These are phyloP conservation scores for Echites panduratus DNA, from an alignment of 257 asterid species.

Conservation along the genomic window DNA sequence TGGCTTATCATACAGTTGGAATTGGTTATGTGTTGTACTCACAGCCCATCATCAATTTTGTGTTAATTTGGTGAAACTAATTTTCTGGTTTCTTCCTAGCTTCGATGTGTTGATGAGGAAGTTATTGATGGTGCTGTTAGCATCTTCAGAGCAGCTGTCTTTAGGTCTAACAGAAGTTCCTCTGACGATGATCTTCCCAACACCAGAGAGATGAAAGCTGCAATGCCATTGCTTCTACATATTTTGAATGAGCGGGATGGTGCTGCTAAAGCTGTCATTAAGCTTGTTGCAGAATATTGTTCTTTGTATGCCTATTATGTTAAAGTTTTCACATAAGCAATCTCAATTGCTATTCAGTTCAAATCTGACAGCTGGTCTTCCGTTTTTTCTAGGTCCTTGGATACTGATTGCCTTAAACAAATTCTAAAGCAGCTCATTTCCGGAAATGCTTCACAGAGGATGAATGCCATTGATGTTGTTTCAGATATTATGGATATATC, in stretches of 20 bases:
- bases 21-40: not conserved
- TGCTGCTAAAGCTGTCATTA: conserved; percentile 76
- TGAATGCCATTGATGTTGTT: conserved; percentile 70
- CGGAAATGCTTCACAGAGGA: conserved; percentile 51
- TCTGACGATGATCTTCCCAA: conserved; percentile 36
- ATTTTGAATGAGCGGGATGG: conserved; percentile 82
- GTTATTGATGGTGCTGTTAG: conserved; percentile 62
- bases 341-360: conserved; percentile 7
- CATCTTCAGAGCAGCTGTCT: conserved; percentile 65
- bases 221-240: conserved; percentile 50
- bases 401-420: conserved; percentile 47
- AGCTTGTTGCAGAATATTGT: conserved; percentile 82
- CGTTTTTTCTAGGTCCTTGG: conserved; percentile 58
- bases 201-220: conserved; percentile 48
- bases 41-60: not conserved
- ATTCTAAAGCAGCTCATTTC: conserved; percentile 53
- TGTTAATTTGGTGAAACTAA: not conserved
- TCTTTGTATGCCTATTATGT: conserved; percentile 42
- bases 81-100: conserved; percentile 37
- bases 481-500: conserved; percentile 52
- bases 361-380: conserved; percentile 20
- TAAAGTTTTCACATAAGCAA: conserved; percentile 15
- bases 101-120: conserved; percentile 57
- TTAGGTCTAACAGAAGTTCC: conserved; percentile 43
- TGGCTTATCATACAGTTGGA: not conserved